phyloP scores from a whole-genome alignment of 2,329 filamentous ascomycete species.

The Alternaria consortialis region DNA sequence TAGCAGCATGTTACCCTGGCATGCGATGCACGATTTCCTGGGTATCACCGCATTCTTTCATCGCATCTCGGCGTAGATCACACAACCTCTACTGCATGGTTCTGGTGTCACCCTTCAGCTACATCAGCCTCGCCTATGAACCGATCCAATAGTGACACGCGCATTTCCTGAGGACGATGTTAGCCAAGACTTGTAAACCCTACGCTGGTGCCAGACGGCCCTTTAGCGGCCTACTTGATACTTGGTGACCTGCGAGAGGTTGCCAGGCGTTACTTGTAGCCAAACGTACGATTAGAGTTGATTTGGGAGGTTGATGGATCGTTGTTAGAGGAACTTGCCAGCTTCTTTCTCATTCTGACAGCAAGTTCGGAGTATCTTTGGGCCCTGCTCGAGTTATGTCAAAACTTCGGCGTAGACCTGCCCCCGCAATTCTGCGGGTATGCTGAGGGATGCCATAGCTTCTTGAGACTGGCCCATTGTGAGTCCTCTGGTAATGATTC shows the following conservation, averaged over 20 bases:
- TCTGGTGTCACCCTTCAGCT: not conserved
- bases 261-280: not conserved
- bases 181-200: not conserved
- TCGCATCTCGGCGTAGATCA: not conserved
- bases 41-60: not conserved
- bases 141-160: not conserved
- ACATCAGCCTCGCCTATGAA: not conserved
- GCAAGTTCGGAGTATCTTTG: constrained; percentile 37
- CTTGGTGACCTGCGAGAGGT: not conserved
- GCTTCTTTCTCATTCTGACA: constrained; percentile 40
- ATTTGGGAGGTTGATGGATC: constrained; percentile 36
- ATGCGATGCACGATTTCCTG: not conserved
- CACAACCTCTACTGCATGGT: not conserved
- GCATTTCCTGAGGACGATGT: not conserved
- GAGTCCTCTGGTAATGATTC: too few species aligned
- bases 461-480: not conserved
- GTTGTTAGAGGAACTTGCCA: constrained; percentile 41
- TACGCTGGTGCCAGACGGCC: not conserved
- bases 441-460: not conserved
- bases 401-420: constrained; percentile 41
- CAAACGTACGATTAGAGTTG: not conserved
- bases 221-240: not conserved
- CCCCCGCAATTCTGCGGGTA: constrained; percentile 45
- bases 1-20: not conserved
- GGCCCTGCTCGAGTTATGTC: constrained; percentile 22